Conservation (phyloP, 2,329 filamentous ascomycete species). For the Ophiosphaerella herpotricha region DNA sequence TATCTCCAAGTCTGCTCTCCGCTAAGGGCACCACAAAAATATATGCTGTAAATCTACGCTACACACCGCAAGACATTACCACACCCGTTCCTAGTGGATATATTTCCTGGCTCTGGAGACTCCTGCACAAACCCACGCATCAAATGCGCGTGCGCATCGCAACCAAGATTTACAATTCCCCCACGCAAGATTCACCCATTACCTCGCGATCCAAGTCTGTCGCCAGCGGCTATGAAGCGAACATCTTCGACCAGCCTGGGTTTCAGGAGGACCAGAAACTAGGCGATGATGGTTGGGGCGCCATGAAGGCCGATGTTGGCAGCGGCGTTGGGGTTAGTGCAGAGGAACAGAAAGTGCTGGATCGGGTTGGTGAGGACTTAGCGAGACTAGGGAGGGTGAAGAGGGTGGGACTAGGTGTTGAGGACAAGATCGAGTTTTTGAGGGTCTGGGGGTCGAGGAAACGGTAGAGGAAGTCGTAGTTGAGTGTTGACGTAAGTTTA, state of each 20-base stretch:
- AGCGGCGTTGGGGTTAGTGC: conserved; percentile 25
- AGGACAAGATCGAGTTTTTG: conserved; percentile 83
- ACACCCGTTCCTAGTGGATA: conserved; percentile 82
- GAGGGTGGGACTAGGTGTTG: conserved; percentile 80
- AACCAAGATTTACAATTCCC: conserved; percentile 63
- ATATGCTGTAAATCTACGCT: conserved; percentile 88
- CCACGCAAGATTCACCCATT: conserved; percentile 22
- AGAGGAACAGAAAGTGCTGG: conserved; percentile 70
- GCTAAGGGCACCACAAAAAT: conserved; percentile 72
- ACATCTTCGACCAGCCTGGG: conserved; percentile 39
- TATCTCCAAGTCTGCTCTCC: conserved; percentile 76
- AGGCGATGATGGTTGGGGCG: conserved; percentile 13
- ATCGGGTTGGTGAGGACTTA: conserved; percentile 80
- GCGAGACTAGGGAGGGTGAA: conserved; percentile 88
- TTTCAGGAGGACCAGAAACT: conserved; percentile 13
- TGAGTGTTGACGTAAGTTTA: not conserved
- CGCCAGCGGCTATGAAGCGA: conserved; percentile 34
- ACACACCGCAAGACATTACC: conserved; percentile 85
- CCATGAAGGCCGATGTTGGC: conserved; percentile 18
- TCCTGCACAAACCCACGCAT: conserved; percentile 83
- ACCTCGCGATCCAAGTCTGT: conserved; percentile 6
- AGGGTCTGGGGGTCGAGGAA: conserved; percentile 64
- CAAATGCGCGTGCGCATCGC: conserved; percentile 91
- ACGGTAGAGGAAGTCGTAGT: conserved; percentile 10
- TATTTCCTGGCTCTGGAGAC: conserved; percentile 77